Conservation (phyloP, 371 early-diverging fungal genomes). For the Mortierella sp. region DNA sequence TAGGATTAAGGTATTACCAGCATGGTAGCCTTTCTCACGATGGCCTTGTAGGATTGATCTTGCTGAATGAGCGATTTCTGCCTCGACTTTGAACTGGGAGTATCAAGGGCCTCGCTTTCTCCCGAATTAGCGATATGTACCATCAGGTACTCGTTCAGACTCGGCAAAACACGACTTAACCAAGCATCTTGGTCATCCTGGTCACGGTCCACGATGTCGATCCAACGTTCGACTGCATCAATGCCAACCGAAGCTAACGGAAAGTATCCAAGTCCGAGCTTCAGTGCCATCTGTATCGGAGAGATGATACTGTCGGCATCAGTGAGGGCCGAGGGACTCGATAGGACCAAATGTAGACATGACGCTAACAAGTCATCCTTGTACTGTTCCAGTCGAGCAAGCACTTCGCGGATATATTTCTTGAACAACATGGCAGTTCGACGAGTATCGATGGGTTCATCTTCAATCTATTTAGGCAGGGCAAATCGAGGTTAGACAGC, state of each 20-base stretch:
- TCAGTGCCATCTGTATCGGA: constrained; percentile 72
- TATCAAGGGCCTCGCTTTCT: constrained; percentile 28
- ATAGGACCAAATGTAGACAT: constrained; percentile 72
- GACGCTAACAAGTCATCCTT: constrained; percentile 82
- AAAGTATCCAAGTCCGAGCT: constrained; percentile 74
- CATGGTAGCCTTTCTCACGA: constrained; percentile 16
- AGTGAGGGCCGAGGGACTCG: constrained; percentile 70
- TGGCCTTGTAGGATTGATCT: constrained; percentile 9
- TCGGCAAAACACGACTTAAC: constrained; percentile 64
- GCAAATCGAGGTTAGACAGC: background rate
- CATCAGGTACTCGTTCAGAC: constrained; percentile 74
- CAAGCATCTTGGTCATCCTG: constrained; percentile 24
- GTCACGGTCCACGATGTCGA: constrained; percentile 52
- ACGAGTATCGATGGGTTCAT: constrained; percentile 32
- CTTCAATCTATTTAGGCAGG: constrained; percentile 12
- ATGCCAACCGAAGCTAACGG: constrained; percentile 73
- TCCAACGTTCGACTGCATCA: constrained; percentile 69
- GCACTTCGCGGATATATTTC: constrained; percentile 69
- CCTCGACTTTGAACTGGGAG: constrained; percentile 2
- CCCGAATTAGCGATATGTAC: constrained; percentile 56
- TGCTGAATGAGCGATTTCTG: constrained; percentile 3
- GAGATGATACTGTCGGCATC: constrained; percentile 58
- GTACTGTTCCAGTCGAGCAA: constrained; percentile 71
- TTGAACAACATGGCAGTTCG: constrained; percentile 57
- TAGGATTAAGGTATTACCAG: constrained; percentile 1